Percentiles rank a stretch among this genome's conserved stretches.
These are phyloP conservation scores for Xylaria telfairii DNA, from an alignment of 495 filamentous ascomycete species.

Conservation along the genomic window DNA sequence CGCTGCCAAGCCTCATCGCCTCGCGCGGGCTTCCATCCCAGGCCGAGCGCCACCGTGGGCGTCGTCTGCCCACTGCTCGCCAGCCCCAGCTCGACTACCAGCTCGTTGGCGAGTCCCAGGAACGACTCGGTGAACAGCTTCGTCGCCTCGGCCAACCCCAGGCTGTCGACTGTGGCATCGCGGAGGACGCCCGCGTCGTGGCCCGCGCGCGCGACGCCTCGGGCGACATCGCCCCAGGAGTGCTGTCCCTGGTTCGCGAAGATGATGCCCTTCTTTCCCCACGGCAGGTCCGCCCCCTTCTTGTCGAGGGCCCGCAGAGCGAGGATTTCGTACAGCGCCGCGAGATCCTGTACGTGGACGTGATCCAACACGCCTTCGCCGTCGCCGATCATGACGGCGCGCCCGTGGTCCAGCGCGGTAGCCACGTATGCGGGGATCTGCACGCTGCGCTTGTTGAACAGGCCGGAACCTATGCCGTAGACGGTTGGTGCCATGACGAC, in stretches of 20 bases:
- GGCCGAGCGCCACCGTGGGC: constrained; percentile 34
- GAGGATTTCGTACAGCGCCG: constrained; percentile 45
- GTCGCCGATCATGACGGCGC: constrained; percentile 42
- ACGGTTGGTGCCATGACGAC: constrained; percentile 58
- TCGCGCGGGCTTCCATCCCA: constrained; percentile 52
- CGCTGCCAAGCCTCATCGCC: constrained; percentile 36
- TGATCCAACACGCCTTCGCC: constrained; percentile 55
- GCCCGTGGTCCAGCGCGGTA: constrained; percentile 38
- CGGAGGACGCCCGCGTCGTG: constrained; percentile 40
- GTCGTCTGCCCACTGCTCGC: constrained; percentile 39
- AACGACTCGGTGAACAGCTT: constrained; percentile 35
- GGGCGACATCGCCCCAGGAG: constrained; percentile 46
- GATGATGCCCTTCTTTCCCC: constrained; percentile 51
- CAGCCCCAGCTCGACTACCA: constrained; percentile 45
- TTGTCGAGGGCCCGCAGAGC: constrained; percentile 38
- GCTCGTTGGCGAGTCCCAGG: constrained; percentile 17
- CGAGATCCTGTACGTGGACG: constrained; percentile 56
- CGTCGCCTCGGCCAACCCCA: constrained; percentile 45
- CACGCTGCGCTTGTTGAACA: constrained; percentile 48
- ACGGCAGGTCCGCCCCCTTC: constrained; percentile 42
- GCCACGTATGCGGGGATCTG: constrained; percentile 45
- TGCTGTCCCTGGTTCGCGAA: constrained; percentile 51
- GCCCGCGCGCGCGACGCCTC: constrained; percentile 46
- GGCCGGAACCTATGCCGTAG: constrained; percentile 54
- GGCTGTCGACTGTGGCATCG: constrained; percentile 35